Percentiles rank a stretch among this genome's conserved stretches.
Conservation (phyloP, 441 rosid species). For the Bocquillonia castaneifolia region DNA sequence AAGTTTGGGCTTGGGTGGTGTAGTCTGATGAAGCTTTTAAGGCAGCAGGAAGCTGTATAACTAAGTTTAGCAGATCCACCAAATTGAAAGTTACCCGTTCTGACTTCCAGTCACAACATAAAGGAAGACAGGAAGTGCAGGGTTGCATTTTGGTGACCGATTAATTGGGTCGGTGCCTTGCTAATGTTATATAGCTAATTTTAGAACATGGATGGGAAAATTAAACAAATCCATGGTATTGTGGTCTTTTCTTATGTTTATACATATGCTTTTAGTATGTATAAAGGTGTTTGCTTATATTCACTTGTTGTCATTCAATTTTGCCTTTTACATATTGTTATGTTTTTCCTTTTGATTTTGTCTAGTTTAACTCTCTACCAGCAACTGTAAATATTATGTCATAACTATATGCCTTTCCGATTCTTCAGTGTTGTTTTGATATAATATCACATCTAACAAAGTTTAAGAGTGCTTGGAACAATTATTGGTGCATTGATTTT, state of each 20-base stretch:
- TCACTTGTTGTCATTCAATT: not conserved
- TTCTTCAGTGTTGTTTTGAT: not conserved
- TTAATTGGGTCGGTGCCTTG: conserved; percentile 25
- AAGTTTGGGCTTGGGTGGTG: conserved; percentile 21
- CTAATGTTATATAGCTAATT: conserved; percentile 43
- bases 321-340: not conserved
- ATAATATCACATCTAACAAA: not conserved
- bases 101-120: conserved; percentile 25
- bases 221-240: conserved; percentile 28
- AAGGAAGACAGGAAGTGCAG: conserved; percentile 28
- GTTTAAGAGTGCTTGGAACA: not conserved
- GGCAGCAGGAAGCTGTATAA: conserved; percentile 26
- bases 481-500: not conserved
- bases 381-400: conserved; percentile 33
- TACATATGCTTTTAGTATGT: conserved; percentile 29
- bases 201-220: conserved; percentile 36
- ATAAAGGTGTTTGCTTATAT: conserved; percentile 31
- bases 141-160: conserved; percentile 31
- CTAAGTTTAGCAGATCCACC: conserved; percentile 31
- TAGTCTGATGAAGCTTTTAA: conserved; percentile 29
- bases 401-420: not conserved
- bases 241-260: conserved; percentile 25
- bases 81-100: conserved; percentile 17
- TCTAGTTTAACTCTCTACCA: conserved; percentile 3
- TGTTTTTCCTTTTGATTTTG: not conserved